Evolutionary conservation across 2,329 filamentous ascomycete species (phyloP), one percentile per base, ranked within the genome.

Genomic region (Blumeria hordei): DNA sequence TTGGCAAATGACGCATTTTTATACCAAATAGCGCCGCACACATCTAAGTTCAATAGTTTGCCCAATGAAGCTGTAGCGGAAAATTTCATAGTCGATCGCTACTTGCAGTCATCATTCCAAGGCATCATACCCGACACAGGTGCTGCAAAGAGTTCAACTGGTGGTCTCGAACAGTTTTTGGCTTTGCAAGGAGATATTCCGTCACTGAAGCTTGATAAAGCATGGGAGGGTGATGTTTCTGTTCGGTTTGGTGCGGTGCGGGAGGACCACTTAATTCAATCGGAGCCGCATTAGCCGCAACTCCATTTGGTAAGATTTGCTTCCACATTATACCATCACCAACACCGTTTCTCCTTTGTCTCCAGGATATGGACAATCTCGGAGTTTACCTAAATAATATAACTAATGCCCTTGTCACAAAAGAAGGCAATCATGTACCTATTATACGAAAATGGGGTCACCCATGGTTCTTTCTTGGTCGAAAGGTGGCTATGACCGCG

Each of bases 341-440:
- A 14, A 3, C 33, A 12, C 51, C 16, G 14, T 53, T 53, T 14
- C 18, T 41, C 11, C 16, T 53, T 14, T 36, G 51, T 32, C 51
- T 41, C 14, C 33, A 53, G 34, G 51, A 53, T 53, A 53, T 53
- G 51, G 36, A 53, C 6, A 28, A 53, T 41, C 51, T 28, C 14
- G 16, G 36, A 41, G 21, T 53, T 28, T 53, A 41, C 41, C 41
- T 53, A n/a, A 53, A 53, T 21, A 53, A 53, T 45, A 45, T 45
- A 16, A 45, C 41, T 12, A 45, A 45, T 45, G 41, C 41, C 21
- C 21, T 45, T 5, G 21, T 45, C 41, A 45, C 41, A 45, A 45
- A 45, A 45, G 41, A 45, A 16, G 41, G 41, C 21, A 45, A 45
- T 6, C 41, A 45, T 45, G 21, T 45, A 45, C 41, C 41, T 45